Evolutionary conservation across 2,329 filamentous ascomycete species (phyloP), one percentile per base, ranked within the genome.

Genomic region (Sarocladiaceae sp.): DNA sequence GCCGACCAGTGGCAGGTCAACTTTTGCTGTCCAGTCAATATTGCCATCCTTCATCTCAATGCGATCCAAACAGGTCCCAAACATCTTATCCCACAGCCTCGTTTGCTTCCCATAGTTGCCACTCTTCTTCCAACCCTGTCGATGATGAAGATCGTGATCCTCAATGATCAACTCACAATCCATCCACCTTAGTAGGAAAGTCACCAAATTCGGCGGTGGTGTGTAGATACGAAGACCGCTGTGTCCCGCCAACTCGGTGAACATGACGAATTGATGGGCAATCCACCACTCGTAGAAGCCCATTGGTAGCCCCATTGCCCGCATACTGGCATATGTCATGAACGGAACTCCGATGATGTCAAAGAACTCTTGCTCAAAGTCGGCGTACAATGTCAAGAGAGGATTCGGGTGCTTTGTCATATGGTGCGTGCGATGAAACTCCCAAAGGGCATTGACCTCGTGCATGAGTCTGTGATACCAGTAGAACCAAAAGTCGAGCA

Each of bases 261-360:
- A 75, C 11, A 71, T 62, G 26, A 75, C 61, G 47, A 73, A 75
- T 50, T 71, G 63, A 49, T 73, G 67, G 56, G 71, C 74, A 18
- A 75, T 56, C 71, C 71, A 75, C 70, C 68, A 72, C 40, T 74
- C 71, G 48, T 74, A 74, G 56, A 76, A 75, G 2, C 70, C 71
- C 68, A 75, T 70, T 0, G 71, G 71, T 3, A 75, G 42, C 0
- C 71, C 70, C 31, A 62, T 8, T 3, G 54, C 6, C 52, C 64
- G 69, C 33, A 74, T 54, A 1, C 61, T 67, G 35, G 61, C 59
- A 55, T 66, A 74, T 1, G 71, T 65, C 50, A 72, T 56, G 22
- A 73, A 53, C 0, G 72, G 72, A 7, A 75, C 66, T 15, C 65
- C 67, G 4, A 63, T 64, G 25, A 73, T 70, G 47, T 74, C 71